These are phyloP conservation scores for Pilatotrama ljubarskyi DNA, from an alignment of 768 basidiomycete species.

Conservation along the genomic window DNA sequence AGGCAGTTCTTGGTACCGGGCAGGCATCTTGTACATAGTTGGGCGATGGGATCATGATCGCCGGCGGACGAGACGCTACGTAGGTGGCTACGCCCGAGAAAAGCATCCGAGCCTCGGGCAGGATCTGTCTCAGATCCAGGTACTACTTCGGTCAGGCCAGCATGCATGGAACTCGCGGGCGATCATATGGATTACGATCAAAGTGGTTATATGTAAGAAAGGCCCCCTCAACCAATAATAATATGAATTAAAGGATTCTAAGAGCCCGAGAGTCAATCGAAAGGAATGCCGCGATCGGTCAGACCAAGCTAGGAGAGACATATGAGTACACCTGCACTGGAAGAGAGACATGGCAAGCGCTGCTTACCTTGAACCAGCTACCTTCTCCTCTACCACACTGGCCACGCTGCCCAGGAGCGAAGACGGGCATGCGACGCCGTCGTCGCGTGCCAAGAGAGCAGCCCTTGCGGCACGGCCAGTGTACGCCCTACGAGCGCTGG, in stretches of 20 bases:
- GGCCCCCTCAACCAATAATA: conserved; percentile 17
- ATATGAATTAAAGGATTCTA: conserved; percentile 18
- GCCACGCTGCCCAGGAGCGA: not conserved
- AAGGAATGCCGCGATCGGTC: conserved; percentile 12
- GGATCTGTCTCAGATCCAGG: not conserved
- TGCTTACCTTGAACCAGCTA: conserved; percentile 13
- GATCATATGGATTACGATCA: conserved; percentile 18
- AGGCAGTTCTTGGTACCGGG: not conserved
- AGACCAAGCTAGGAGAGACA: not conserved
- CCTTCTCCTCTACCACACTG: conserved; percentile 8
- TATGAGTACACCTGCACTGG: not conserved
- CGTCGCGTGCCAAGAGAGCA: not conserved
- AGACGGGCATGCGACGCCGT: conserved; percentile 1
- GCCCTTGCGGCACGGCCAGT: conserved; percentile 7
- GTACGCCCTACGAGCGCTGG: conserved; percentile 12
- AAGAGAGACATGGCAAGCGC: too few species aligned
- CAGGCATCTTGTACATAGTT: not conserved
- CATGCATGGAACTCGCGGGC: conserved; percentile 2
- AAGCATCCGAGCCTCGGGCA: not conserved
- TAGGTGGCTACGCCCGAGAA: not conserved
- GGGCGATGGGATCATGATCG: conserved; percentile 1
- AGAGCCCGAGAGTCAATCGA: conserved; percentile 11
- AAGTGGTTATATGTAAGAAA: conserved; percentile 7
- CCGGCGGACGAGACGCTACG: not conserved
- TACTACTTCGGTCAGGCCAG: not conserved